Evolutionary conservation across 2,329 filamentous ascomycete genomes (phyloP), one percentile per base, ranked within the genome.

Genomic region (Ceratocystis destructans): DNA sequence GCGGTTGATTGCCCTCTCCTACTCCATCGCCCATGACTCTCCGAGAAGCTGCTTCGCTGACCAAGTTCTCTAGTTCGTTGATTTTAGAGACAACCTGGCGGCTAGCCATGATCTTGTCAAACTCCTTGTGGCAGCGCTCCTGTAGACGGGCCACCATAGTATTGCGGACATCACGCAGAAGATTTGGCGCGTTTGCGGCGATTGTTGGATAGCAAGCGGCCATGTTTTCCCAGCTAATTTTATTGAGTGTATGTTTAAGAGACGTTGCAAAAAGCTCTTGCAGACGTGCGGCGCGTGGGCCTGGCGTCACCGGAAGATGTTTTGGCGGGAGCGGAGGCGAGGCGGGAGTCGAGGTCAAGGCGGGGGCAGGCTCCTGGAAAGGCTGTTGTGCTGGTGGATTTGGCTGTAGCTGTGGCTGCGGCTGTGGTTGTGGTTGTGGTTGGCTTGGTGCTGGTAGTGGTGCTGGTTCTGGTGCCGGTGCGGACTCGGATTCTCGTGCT

Each of bases 151-250:
- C 79, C 10, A 84, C 79, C 80, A 87, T 83, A 72, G 82, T 80
- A 64, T 74, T 73, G 75, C 85, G 83, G 50, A 86, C 79, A 69
- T 79, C 78, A 69, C 76, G 76, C 70, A 87, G 76, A 46, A 80
- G 77, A 6, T 73, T 75, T 28, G 81, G 80, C 22, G 82, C 79
- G 68, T 77, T 75, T 48, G 74, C 72, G 20, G 82, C 79, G n/a
- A 86, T 77, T 22, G 80, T 83, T 55, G 84, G 84, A 72, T 84
- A 87, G 74, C 84, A 87, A 1, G 79, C 76, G 1, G 80, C 79
- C 70, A 87, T 81, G 72, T 83, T 83, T 62, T 80, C 77, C 75
- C 79, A 83, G 69, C 75, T 78, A 65, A 86, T 77, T 71, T 82
- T 80, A 70, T 73, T 76, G 41, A 87, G 77, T 1, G 84, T 85